phyloP scores from a whole-genome alignment of 75 land plant genomes.

The Cryptomeria japonica region DNA sequence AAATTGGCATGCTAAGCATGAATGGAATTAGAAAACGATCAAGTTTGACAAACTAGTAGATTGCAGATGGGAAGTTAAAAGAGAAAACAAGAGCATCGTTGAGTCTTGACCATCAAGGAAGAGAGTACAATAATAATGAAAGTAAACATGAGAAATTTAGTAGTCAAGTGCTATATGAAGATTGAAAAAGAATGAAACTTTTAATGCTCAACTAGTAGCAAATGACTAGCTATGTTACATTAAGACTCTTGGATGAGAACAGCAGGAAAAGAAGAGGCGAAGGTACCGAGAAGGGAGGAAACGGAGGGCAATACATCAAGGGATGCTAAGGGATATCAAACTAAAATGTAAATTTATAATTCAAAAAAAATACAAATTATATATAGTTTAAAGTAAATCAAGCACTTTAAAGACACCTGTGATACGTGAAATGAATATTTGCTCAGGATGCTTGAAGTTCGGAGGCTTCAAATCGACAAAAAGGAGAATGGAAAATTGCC shows the following conservation, averaged over 20 bases:
- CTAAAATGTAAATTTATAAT: neutral
- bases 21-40: neutral
- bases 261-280: neutral
- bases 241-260: neutral
- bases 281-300: neutral
- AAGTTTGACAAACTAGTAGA: neutral
- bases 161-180: neutral
- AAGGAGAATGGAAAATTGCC: neutral
- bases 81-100: neutral
- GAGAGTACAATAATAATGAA: neutral
- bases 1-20: neutral
- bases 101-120: neutral
- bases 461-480: neutral
- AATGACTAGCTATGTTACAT: neutral
- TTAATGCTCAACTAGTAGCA: neutral
- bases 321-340: neutral
- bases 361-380: neutral
- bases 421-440: too few species aligned
- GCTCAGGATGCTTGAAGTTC: neutral
- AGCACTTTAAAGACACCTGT: too few species aligned
- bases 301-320: neutral
- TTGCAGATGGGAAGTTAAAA: neutral
- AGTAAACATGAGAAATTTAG: neutral
- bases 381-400: neutral
- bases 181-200: neutral